Evolutionary conservation across 2,329 filamentous ascomycete genomes (phyloP), one percentile per base, ranked within the genome.

Genomic region (Ascosphaera aggregata): DNA sequence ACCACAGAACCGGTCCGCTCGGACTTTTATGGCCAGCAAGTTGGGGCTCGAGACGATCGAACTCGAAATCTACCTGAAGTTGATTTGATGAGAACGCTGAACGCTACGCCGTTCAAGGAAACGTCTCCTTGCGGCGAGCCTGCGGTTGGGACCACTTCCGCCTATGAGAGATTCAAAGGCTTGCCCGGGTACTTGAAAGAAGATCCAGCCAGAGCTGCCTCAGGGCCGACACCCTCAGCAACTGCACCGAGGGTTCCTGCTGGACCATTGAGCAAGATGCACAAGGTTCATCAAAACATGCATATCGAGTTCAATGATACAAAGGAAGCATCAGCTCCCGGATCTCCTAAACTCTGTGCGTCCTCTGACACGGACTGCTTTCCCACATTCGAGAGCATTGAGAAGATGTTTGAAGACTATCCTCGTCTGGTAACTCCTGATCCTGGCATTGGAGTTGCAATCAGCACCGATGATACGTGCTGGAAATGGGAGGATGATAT

Each of bases 1-100:
- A 43, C 43, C n/a, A 32, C 30, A 32, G 30, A 32, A n/a, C 34
- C 34, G 4, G 34, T 22, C 4, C 34, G 34, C n/a, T 36, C 34
- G n/a, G 15, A 18, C 19, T 32, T 32, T n/a, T 32, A 32, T n/a
- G 30, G 9, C 30, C 30, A 32, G 30, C 30, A 32, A 32, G 15
- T 32, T 9, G 30, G 15, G 30, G 15, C 22, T 27, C 22, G 13
- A 13, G 22, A n/a, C 13, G 30, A 32, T 32, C 30, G 30, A 32
- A 17, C 34, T 18, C 34, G 34, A 18, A 17, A 22, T n/a, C 15
- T 36, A n/a, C 34, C 17, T 9, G 16, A 36, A 4, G 19, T 36
- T 8, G 34, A 22, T 11, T 11, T 22, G 4, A 17, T 19, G 15
- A 17, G n/a, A 8, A 5, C 34, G 13, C n/a, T 36, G 15, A 18